phyloP scores from a whole-genome alignment of 140 eudicot species.

The Erigeron philadelphicus region DNA sequence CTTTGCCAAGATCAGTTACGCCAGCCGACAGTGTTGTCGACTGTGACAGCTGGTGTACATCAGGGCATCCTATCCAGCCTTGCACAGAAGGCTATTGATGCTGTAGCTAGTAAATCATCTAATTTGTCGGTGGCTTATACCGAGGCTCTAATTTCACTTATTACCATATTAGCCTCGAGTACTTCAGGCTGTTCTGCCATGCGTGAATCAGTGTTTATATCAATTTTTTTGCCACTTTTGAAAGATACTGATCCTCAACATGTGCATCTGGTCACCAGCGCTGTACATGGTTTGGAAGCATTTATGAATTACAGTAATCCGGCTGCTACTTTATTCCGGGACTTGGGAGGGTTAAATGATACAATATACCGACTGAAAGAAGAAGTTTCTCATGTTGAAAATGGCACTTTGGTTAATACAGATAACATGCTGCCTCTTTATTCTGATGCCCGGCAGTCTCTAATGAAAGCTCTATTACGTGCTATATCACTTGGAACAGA shows the following conservation, averaged over 20 bases:
- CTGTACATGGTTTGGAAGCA: slow-evolving; percentile 63
- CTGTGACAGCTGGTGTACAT: slow-evolving; percentile 1
- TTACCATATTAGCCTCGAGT: not conserved
- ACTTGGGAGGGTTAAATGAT: slow-evolving; percentile 66
- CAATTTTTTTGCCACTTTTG: slow-evolving; percentile 64
- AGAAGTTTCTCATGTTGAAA: slow-evolving; percentile 56
- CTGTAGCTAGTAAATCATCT: slow-evolving; percentile 12
- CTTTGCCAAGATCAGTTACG: not conserved
- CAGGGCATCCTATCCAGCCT: slow-evolving; percentile 8
- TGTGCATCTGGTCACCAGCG: slow-evolving; percentile 59
- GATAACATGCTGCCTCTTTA: slow-evolving; percentile 48
- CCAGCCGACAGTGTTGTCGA: not conserved
- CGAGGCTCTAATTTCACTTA: not conserved
- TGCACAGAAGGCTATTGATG: slow-evolving; percentile 5
- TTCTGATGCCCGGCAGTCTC: slow-evolving; percentile 49
- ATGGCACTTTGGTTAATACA: slow-evolving; percentile 29
- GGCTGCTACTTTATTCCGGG: slow-evolving; percentile 63
- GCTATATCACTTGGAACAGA: slow-evolving; percentile 64
- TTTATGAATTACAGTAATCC: slow-evolving; percentile 71
- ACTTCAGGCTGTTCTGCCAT: slow-evolving; percentile 49
- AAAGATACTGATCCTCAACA: slow-evolving; percentile 67
- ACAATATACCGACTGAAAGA: slow-evolving; percentile 51
- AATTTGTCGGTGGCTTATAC: not conserved
- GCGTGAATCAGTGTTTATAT: slow-evolving; percentile 70
- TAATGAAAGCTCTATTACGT: slow-evolving; percentile 61